Conservation (phyloP, 345 rosid species). For the Isatis tinctoria region DNA sequence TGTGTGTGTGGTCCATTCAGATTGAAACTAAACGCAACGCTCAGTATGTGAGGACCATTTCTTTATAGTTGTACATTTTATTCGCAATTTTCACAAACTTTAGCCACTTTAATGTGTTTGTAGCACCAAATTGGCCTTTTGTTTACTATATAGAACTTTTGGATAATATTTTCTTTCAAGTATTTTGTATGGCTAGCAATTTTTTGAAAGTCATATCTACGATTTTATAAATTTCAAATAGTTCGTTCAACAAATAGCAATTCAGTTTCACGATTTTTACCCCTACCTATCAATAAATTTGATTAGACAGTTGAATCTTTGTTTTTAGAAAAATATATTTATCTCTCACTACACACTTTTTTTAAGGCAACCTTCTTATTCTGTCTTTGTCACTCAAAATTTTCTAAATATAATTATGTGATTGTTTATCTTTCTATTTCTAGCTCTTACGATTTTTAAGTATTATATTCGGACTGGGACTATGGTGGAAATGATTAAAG, state of each 20-base stretch:
- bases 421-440: conserved; percentile 11
- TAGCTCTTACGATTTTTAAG: neutral
- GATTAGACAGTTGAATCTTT: conserved; percentile 2
- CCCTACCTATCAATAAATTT: neutral
- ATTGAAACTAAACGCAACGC: neutral
- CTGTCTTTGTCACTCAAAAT: neutral
- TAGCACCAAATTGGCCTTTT: neutral
- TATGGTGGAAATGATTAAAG: conserved; percentile 1
- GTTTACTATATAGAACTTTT: conserved; percentile 1
- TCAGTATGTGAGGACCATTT: conserved; percentile 31
- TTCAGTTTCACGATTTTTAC: neutral
- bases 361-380: neutral
- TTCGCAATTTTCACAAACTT: conserved; percentile 5
- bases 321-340: neutral
- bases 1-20: conserved; percentile 26
- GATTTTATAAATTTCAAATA: neutral
- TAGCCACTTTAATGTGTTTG: conserved; percentile 4
- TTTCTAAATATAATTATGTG: conserved; percentile 3
- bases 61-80: neutral
- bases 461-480: neutral
- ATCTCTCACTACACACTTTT: neutral
- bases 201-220: neutral
- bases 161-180: conserved; percentile 9
- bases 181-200: conserved; percentile 1
- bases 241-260: neutral